These are phyloP conservation scores for Trichocomaceae sp. DNA, from an alignment of 2,329 filamentous ascomycete species.

Conservation along the genomic window DNA sequence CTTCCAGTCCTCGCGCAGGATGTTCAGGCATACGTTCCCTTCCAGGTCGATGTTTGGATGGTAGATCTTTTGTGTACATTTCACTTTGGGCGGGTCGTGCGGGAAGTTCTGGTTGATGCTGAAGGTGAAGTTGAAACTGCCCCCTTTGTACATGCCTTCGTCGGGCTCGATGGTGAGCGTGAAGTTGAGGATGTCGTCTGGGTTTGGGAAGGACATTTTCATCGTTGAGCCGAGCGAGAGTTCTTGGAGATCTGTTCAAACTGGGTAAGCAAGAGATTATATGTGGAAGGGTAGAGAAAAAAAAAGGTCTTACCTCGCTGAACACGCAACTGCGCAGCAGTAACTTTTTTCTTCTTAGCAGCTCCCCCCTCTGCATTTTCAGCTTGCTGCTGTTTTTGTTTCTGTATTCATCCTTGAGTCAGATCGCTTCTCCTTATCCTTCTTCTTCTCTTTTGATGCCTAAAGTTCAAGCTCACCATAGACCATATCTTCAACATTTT, in stretches of 20 bases:
- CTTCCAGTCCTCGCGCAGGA: constrained; percentile 97
- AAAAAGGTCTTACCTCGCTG: constrained; percentile 93
- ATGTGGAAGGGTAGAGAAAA: too few species aligned
- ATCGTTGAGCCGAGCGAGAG: constrained; percentile 50
- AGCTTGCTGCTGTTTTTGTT: constrained; percentile 91
- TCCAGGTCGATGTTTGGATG: constrained; percentile 98
- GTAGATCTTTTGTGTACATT: constrained; percentile 96
- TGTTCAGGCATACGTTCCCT: constrained; percentile 97
- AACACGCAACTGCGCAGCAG: constrained; percentile 86
- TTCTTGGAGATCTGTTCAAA: constrained; percentile 37
- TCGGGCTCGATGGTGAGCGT: constrained; percentile 45
- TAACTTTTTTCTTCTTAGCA: constrained; percentile 97
- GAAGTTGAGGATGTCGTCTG: constrained; percentile 54
- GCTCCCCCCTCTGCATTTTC: constrained; percentile 79
- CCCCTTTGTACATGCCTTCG: constrained; percentile 74
- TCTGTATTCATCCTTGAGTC: constrained; percentile 19
- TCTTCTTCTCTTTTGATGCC: background rate
- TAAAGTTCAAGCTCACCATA: constrained; percentile 58
- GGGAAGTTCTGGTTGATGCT: constrained; percentile 91
- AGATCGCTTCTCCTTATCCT: constrained; percentile 21
- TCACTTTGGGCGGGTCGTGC: constrained; percentile 95
- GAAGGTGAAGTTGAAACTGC: constrained; percentile 83
- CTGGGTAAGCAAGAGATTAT: too few species aligned
- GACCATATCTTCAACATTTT: constrained; percentile 99
- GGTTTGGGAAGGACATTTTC: constrained; percentile 50